phyloP scores from a whole-genome alignment of 2,329 filamentous ascomycete species.

The Lizonia empirigonia region DNA sequence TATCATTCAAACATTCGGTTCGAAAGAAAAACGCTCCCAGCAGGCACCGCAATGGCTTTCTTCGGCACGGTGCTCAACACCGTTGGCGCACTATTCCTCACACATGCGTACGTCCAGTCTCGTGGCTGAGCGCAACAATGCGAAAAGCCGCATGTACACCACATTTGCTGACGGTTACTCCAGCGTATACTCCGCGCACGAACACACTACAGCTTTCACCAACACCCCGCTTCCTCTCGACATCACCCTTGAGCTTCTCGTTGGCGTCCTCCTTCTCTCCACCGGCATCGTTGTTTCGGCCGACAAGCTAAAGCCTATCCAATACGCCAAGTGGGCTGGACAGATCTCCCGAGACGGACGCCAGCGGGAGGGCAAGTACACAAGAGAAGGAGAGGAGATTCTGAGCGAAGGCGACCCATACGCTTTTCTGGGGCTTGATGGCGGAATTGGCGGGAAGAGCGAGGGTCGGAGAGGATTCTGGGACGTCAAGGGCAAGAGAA shows the following conservation, averaged over 20 bases:
- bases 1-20: background rate
- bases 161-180: constrained; percentile 28
- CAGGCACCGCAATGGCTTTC: constrained; percentile 64
- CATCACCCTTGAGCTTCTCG: constrained; percentile 83
- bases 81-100: constrained; percentile 77
- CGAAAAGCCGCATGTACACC: background rate
- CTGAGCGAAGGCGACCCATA: constrained; percentile 76
- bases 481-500: constrained; percentile 82
- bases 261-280: constrained; percentile 80
- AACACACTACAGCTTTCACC: constrained; percentile 76
- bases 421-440: constrained; percentile 58
- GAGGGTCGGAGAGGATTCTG: constrained; percentile 85
- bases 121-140: background rate
- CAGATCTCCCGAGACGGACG: constrained; percentile 80
- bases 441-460: constrained; percentile 60
- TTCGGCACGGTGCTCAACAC: constrained; percentile 72
- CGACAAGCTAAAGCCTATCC: constrained; percentile 80
- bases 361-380: constrained; percentile 60
- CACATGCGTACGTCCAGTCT: constrained; percentile 74
- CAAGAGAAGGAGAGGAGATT: constrained; percentile 71
- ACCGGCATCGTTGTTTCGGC: constrained; percentile 80
- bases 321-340: constrained; percentile 80
- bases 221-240: constrained; percentile 72
- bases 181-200: constrained; percentile 95
- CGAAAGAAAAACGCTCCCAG: background rate